A percentile compares a stretch with the other conserved stretches of the same genome.
These are phyloP conservation scores for Podaxis carcinomalis DNA, from an alignment of 768 basidiomycete genomes.

Conservation along the genomic window DNA sequence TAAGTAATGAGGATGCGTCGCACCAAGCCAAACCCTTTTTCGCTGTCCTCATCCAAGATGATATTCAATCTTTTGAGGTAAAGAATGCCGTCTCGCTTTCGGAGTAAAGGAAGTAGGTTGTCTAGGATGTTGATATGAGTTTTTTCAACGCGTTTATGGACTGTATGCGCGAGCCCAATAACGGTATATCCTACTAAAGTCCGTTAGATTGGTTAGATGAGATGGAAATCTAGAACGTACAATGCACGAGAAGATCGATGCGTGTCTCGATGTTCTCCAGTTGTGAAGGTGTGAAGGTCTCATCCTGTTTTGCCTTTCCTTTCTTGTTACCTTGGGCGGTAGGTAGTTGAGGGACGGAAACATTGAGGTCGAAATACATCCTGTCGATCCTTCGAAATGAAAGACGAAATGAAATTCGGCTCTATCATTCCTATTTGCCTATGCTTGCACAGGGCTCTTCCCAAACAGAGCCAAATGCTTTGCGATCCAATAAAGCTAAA, in stretches of 20 bases:
- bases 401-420: no score
- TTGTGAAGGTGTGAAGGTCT: conserved; percentile 50
- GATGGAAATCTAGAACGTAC: conserved; percentile 37
- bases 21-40: conserved; percentile 82
- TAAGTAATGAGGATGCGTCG: conserved; percentile 15
- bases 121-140: conserved; percentile 63
- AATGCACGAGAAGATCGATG: conserved; percentile 67
- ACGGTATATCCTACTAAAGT: conserved; percentile 81
- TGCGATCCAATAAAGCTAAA: no score
- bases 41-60: conserved; percentile 76
- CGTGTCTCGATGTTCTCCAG: conserved; percentile 54
- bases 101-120: conserved; percentile 53
- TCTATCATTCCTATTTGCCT: no score
- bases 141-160: conserved; percentile 71
- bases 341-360: conserved; percentile 44
- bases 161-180: conserved; percentile 70
- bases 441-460: no score
- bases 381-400: no score
- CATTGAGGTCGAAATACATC: conserved; percentile 70
- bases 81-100: conserved; percentile 53
- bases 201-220: conserved; percentile 12
- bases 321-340: conserved; percentile 34
- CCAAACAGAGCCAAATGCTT: no score
- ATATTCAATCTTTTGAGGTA: conserved; percentile 79
- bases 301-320: conserved; percentile 51